Base-by-base conservation (phyloP, 179 eudicot species). In the Spinacia oleracea region DNA sequence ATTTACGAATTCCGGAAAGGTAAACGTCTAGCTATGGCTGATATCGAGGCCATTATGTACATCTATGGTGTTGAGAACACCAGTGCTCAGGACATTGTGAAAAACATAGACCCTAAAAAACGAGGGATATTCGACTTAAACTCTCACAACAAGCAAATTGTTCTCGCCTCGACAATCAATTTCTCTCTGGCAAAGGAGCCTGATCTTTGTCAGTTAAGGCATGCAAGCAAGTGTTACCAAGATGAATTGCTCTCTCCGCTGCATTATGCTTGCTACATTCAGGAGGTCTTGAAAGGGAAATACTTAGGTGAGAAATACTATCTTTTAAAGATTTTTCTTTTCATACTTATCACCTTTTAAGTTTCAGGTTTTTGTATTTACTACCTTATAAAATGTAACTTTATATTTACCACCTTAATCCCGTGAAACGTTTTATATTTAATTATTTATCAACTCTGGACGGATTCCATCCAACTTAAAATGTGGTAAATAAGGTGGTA, bases 181-280 rank as follows among this genome's bases (percentile, higher is more conserved):
- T 77, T 77, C 73, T 34, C 73, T 14, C 1, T 6, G 2, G 53
- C 18, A 21, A 77, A 53, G 31, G 64, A 66, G 32, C 73, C 73
- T 66, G 10, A 11, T 27, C 73, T 66, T 16, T 32, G 58, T 21
- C 50, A 0, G 6, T 3, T 77, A 14, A 77, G 79, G 73, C 79
- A 66, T 16, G 79, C 73, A 51, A 77, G 79, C 64, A 66, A 38
- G 23, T 77, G 73, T 23, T 35, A 58, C 23, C 63, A 77, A 32
- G 15, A 64, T 11, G 66, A 50, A 14, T 64, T 77, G 35, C 79
- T 77, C 6, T 34, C 79, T 2, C 51, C 73, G 1, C 7, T 35
- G 14, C 51, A 77, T 77, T 77, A 48, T 51, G 16, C 64, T 35
- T 45, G 64, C 12, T 77, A 77, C 64, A 14, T 77, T 7, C 11